Evolutionary conservation across 192 early-diverging fungal genomes (phyloP).

Genomic region (Dimargaris xerosporica): DNA sequence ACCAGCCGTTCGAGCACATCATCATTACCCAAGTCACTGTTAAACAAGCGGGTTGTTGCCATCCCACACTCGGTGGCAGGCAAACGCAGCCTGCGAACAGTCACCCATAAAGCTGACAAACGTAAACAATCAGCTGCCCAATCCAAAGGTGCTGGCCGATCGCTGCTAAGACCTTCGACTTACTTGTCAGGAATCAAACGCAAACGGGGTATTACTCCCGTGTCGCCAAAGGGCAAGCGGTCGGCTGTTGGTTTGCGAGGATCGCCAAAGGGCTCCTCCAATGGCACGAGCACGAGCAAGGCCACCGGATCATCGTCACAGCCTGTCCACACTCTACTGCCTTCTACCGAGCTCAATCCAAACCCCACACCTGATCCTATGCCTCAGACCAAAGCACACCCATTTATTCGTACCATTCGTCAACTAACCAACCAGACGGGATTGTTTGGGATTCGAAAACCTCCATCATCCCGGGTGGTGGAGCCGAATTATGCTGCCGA

Average conservation of each 20-base stretch:
- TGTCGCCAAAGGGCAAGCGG: neutral
- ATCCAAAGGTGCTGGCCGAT: neutral
- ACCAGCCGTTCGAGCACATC: neutral
- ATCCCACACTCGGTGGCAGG: conserved; percentile 6
- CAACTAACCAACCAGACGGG: too few relatives aligned
- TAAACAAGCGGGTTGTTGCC: conserved; percentile 7
- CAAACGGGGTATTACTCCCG: neutral
- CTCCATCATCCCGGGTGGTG: too few relatives aligned
- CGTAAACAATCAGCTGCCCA: neutral
- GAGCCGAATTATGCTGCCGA: neutral
- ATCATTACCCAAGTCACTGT: neutral
- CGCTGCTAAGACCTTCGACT: neutral
- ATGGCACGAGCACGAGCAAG: neutral
- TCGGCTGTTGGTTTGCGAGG: neutral
- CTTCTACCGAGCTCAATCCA: too few relatives aligned
- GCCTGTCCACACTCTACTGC: too few relatives aligned
- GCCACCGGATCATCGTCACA: neutral
- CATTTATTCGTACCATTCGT: too few relatives aligned
- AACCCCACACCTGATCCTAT: too few relatives aligned
- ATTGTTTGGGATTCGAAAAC: too few relatives aligned
- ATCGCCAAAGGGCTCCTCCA: neutral
- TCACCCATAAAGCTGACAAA: conserved; percentile 1
- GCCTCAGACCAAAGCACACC: too few relatives aligned
- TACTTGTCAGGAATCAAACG: neutral
- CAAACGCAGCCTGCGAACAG: conserved; percentile 9